Percentiles rank a stretch among this genome's conserved stretches.
Conservation (phyloP, 306 rosid species). For the Benincasa hispida region DNA sequence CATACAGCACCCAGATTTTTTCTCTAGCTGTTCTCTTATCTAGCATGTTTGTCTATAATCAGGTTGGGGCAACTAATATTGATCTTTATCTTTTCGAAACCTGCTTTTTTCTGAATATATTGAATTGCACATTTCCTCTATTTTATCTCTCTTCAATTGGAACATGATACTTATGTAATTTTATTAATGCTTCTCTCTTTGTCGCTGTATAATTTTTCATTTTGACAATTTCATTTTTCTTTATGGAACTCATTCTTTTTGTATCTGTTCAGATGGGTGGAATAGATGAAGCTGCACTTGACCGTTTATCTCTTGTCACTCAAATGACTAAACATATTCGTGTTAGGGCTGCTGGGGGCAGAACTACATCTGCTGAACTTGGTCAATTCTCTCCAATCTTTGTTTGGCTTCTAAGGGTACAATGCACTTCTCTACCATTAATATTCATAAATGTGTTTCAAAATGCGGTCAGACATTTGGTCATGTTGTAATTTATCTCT, state of each 20-base stretch:
- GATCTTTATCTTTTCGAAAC: background rate
- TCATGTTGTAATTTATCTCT: background rate
- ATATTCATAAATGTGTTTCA: background rate
- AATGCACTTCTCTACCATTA: background rate
- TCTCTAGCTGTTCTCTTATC: conserved; percentile 87
- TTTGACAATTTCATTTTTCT: background rate
- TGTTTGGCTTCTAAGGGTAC: conserved; percentile 93
- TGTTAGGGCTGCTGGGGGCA: conserved; percentile 77
- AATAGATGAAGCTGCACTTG: conserved; percentile 86
- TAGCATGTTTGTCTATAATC: conserved; percentile 92
- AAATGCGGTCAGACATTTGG: background rate
- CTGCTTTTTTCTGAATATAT: background rate
- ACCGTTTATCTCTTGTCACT: conserved; percentile 90
- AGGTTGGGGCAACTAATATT: conserved; percentile 38
- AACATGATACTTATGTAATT: background rate
- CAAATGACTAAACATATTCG: conserved; percentile 93
- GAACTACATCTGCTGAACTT: conserved; percentile 56
- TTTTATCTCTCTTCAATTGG: background rate
- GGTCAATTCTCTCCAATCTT: conserved; percentile 92
- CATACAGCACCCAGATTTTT: conserved; percentile 92
- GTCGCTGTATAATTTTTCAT: background rate
- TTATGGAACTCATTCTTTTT: conserved; percentile 5
- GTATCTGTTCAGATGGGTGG: conserved; percentile 63
- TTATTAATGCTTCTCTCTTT: background rate
- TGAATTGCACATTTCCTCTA: background rate